Evolutionary conservation across 306 rosid species (phyloP), one percentile per base, ranked within the genome.

Genomic region (Ziziphus jujuba): DNA sequence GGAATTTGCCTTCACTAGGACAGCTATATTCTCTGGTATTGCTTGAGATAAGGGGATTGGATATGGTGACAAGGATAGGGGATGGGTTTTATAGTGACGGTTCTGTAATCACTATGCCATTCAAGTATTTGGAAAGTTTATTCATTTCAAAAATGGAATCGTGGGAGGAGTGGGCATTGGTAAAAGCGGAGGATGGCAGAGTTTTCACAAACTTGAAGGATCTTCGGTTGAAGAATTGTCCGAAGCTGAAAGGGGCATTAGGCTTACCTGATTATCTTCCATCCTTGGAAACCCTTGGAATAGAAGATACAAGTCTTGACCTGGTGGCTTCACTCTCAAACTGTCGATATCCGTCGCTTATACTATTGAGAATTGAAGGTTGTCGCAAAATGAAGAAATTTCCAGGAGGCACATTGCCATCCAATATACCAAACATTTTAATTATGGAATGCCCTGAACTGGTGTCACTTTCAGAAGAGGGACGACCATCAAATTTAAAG

Each of bases 381-480:
- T 19, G 2, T 2, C 10, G 14, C n/a, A n/a, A 12, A 40, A 9
- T 40, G 45, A 8, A 28, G 33, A 1, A 2, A 28, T 28, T 28
- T 28, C 33, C 45, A 40, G 13, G 12, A 10, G 45, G 12, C 3
- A 40, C 5, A 22, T 38, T 61, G 66, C 53, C 14, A 35, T 40
- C 35, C 20, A 33, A 22, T 21, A 50, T 40, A 17, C 54, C 19
- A 23, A 21, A 12, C 5, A 49, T 61, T 21, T 0, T 1, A 19
- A 1, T 12, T 7, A 2, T 11, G 6, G 1, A 2, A 4, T 67
- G 63, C 24, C 28, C 24, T 21, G 62, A 36, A 55, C 33, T 67
- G 48, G 62, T 38, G 13, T 67, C 63, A 24, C 43, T 67, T 55
- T 38, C 72, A 4, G 63, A 55, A 0, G 55, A 61, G 55, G 56